These are phyloP conservation scores for Morella rubra DNA, from an alignment of 306 rosid genomes.

Conservation along the genomic window DNA sequence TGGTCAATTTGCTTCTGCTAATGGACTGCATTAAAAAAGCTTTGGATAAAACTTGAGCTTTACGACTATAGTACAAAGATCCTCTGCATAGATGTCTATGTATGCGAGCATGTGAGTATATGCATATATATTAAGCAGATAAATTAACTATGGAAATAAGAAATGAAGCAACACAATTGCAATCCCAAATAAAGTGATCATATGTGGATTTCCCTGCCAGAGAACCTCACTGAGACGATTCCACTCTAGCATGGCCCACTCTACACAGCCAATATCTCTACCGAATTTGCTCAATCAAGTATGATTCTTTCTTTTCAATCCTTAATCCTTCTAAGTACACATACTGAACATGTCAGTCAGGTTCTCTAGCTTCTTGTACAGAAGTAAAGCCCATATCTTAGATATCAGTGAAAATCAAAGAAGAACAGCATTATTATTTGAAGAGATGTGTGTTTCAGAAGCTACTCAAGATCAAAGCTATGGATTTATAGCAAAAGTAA, in stretches of 20 bases:
- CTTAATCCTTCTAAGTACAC: no score
- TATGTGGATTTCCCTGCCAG: not conserved
- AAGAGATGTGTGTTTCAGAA: constrained; percentile 1
- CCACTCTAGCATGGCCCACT: not conserved
- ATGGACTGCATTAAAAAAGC: not conserved
- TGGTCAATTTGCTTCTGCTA: not conserved
- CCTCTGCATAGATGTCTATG: no score
- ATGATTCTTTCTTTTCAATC: no score
- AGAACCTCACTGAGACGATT: not conserved
- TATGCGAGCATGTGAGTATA: not conserved
- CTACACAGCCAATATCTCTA: not conserved
- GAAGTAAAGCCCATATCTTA: not conserved
- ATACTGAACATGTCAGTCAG: not conserved
- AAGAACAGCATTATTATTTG: not conserved
- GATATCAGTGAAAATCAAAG: not conserved
- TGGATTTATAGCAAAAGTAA: constrained; percentile 1
- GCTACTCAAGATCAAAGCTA: constrained; percentile 8
- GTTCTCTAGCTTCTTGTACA: not conserved
- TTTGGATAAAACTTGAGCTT: not conserved
- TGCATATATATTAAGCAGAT: not conserved
- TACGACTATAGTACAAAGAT: not conserved
- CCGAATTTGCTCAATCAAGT: not conserved
- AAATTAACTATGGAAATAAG: not conserved
- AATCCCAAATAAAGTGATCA: not conserved
- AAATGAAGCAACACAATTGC: not conserved